Evolutionary conservation across 2,329 filamentous ascomycete species (phyloP).

Genomic region (Metarhizium anisopliae): DNA sequence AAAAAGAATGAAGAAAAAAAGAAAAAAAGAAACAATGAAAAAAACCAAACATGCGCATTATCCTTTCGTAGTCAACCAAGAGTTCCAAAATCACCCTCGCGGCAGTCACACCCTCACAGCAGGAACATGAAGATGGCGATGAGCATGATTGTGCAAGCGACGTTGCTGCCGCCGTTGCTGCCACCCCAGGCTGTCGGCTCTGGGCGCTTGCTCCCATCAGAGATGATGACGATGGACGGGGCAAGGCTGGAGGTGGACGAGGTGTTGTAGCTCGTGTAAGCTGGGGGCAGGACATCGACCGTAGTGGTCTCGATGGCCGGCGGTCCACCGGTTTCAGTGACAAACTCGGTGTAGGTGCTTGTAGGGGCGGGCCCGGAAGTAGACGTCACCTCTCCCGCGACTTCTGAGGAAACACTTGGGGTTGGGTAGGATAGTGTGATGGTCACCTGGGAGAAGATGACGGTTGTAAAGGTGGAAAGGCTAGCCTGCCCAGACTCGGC

Average conservation of each 20-base stretch:
- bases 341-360: constrained; percentile 20
- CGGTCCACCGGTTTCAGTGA: constrained; percentile 22
- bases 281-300: constrained; percentile 18
- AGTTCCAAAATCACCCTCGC: neutral
- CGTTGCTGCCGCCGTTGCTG: constrained; percentile 20
- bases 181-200: constrained; percentile 20
- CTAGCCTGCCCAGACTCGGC: neutral
- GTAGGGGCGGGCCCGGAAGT: constrained; percentile 9
- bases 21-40: neutral
- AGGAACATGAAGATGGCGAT: constrained; percentile 23
- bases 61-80: neutral
- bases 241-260: constrained; percentile 13
- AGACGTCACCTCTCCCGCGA: constrained; percentile 16
- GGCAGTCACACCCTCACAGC: constrained; percentile 15
- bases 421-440: constrained; percentile 15
- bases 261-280: constrained; percentile 18
- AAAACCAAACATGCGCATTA: constrained; percentile 1
- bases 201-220: constrained; percentile 23
- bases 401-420: constrained; percentile 9
- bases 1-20: neutral
- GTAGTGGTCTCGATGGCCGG: constrained; percentile 22
- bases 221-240: constrained; percentile 21
- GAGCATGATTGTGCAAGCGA: constrained; percentile 28
- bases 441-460: constrained; percentile 13
- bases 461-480: constrained; percentile 15